A percentile compares a stretch with the other conserved stretches of the same genome.
These are phyloP conservation scores for Paecilomyces niveus DNA, from an alignment of 2,329 filamentous ascomycete genomes.

Conservation along the genomic window DNA sequence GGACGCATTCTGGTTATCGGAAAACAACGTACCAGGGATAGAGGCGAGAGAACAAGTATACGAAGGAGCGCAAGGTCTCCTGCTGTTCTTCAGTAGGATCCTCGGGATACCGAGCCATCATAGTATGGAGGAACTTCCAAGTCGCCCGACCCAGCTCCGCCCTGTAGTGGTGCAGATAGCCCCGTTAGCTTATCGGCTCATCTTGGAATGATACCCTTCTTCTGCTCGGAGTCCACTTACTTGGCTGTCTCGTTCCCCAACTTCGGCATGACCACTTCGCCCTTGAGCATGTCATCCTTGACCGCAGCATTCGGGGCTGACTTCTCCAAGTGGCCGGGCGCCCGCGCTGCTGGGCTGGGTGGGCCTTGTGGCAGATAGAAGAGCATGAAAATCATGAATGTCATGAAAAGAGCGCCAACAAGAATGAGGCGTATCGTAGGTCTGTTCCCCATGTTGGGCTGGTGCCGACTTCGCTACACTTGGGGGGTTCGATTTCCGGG, in stretches of 20 bases:
- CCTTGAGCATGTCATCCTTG: conserved; percentile 33
- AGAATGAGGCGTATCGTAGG: conserved; percentile 31
- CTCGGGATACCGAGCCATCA: conserved; percentile 60
- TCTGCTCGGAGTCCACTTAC: conserved; percentile 17
- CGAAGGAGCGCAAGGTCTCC: conserved; percentile 52
- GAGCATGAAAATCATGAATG: conserved; percentile 31
- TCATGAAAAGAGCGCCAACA: conserved; percentile 22
- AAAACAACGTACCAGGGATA: conserved; percentile 50
- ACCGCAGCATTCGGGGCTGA: conserved; percentile 16
- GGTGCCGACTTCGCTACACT: not conserved
- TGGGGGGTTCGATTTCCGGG: not conserved
- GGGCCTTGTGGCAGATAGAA: conserved; percentile 31
- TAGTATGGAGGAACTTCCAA: conserved; percentile 61
- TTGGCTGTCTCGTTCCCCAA: conserved; percentile 44
- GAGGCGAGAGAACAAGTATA: conserved; percentile 57
- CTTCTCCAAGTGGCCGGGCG: conserved; percentile 34
- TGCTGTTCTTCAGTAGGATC: conserved; percentile 55
- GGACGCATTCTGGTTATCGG: not conserved
- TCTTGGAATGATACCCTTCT: not conserved
- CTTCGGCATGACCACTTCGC: conserved; percentile 39
- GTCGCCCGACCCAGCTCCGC: conserved; percentile 58
- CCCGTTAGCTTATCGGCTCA: not conserved
- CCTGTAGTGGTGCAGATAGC: conserved; percentile 24
- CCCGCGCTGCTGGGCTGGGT: conserved; percentile 30
- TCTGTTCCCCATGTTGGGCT: conserved; percentile 26